A percentile compares a stretch with the other conserved stretches of the same genome.
Evolutionary conservation across 2,329 filamentous ascomycete species (phyloP).

Genomic region (Meredithiella fracta): DNA sequence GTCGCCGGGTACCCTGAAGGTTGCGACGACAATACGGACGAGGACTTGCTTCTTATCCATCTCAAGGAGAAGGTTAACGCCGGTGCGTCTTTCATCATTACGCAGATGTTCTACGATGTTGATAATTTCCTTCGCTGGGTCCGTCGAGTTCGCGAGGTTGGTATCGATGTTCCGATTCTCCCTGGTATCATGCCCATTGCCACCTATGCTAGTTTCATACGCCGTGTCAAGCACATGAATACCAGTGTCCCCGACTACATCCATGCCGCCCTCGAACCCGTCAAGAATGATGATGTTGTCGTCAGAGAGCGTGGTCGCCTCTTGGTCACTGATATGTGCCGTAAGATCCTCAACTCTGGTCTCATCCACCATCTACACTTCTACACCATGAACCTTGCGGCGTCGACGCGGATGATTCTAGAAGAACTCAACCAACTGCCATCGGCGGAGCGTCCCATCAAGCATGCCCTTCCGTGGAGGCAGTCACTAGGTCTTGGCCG

Average conservation of each 20-base stretch:
- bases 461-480: constrained; percentile 90
- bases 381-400: constrained; percentile 97
- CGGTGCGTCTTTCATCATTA: constrained; percentile 84
- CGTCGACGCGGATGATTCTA: constrained; percentile 83
- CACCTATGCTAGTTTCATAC: constrained; percentile 82
- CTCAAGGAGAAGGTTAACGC: constrained; percentile 95
- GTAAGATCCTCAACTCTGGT: constrained; percentile 64
- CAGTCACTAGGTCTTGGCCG: constrained; percentile 81
- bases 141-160: constrained; percentile 64
- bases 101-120: constrained; percentile 98
- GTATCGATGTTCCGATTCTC: constrained; percentile 69
- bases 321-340: constrained; percentile 79
- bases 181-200: constrained; percentile 81
- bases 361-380: constrained; percentile 76
- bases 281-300: constrained; percentile 92
- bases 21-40: constrained; percentile 79
- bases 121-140: constrained; percentile 93
- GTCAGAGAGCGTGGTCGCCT: constrained; percentile 80
- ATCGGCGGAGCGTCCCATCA: constrained; percentile 57
- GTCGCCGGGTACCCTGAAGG: constrained; percentile 95
- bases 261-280: constrained; percentile 67
- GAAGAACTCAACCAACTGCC: constrained; percentile 77
- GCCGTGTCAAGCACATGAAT: constrained; percentile 81
- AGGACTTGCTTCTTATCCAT: constrained; percentile 72
- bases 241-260: constrained; percentile 68